These are phyloP conservation scores for Lepidium aucheri DNA, from an alignment of 345 rosid species.

Conservation along the genomic window DNA sequence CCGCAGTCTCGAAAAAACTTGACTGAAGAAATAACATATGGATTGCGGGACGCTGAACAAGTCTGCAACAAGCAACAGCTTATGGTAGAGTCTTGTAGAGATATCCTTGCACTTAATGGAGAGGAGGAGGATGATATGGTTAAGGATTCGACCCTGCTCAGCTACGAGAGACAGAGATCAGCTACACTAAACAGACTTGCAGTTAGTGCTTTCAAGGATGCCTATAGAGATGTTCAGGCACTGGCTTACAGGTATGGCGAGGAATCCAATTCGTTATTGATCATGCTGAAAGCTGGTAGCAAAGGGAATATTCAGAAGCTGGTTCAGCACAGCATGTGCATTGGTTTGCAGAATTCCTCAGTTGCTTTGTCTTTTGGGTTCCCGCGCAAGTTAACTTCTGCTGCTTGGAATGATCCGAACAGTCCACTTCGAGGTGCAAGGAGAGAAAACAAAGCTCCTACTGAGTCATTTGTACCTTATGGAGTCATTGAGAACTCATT, in stretches of 20 bases:
- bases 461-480: constrained; percentile 52
- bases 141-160: constrained; percentile 36
- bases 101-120: constrained; percentile 43
- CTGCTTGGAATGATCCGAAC: constrained; percentile 54
- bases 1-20: constrained; percentile 39
- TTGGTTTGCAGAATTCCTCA: constrained; percentile 76
- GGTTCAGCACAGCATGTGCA: constrained; percentile 83
- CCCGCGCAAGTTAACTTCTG: constrained; percentile 61
- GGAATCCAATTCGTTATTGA: constrained; percentile 55
- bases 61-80: constrained; percentile 60
- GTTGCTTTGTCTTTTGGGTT: constrained; percentile 77
- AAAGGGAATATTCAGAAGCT: constrained; percentile 78
- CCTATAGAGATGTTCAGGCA: constrained; percentile 66
- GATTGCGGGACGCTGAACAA: constrained; percentile 56
- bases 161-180: constrained; percentile 69
- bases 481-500: constrained; percentile 73
- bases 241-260: constrained; percentile 55
- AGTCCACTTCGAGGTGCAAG: constrained; percentile 9
- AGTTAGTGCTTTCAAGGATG: constrained; percentile 68
- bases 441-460: constrained; percentile 21
- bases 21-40: constrained; percentile 56
- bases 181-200: constrained; percentile 64
- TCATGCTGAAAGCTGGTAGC: constrained; percentile 88
- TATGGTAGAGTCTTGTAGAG: constrained; percentile 58
- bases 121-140: constrained; percentile 32